Evolutionary conservation across 2,329 filamentous ascomycete species (phyloP).

Genomic region (Cladosporium cucumerinum): DNA sequence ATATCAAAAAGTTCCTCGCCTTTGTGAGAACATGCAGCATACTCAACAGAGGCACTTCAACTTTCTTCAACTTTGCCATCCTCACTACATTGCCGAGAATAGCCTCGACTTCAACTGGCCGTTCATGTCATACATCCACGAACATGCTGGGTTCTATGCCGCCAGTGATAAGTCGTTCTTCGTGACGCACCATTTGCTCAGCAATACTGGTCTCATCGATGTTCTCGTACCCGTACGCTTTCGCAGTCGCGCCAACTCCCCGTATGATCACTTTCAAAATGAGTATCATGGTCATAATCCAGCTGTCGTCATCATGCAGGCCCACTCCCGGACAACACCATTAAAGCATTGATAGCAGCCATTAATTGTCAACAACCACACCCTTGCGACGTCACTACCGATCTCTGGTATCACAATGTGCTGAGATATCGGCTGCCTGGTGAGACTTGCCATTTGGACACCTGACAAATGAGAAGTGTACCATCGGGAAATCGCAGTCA

Average conservation of each 20-base stretch:
- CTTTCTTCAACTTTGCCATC: constrained; percentile 40
- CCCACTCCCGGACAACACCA: background rate
- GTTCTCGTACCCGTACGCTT: constrained; percentile 38
- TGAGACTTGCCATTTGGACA: background rate
- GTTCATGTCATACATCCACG: constrained; percentile 43
- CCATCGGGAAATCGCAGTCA: background rate
- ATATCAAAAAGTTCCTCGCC: constrained; percentile 28
- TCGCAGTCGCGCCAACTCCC: constrained; percentile 43
- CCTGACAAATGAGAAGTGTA: background rate
- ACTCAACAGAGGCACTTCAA: constrained; percentile 40
- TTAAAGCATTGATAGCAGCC: background rate
- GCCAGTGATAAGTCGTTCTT: constrained; percentile 37
- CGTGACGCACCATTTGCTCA: constrained; percentile 40
- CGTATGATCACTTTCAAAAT: constrained; percentile 45
- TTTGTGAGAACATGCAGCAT: constrained; percentile 45
- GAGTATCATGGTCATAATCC: constrained; percentile 25
- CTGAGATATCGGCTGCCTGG: background rate
- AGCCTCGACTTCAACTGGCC: constrained; percentile 51
- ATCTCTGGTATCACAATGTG: background rate
- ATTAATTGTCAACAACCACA: background rate
- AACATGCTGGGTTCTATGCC: constrained; percentile 51
- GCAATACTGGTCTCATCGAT: constrained; percentile 40
- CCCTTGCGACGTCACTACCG: background rate
- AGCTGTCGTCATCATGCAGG: background rate
- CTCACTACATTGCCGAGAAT: constrained; percentile 47